Evolutionary conservation across 768 basidiomycete genomes (phyloP), one percentile per base, ranked within the genome.

Genomic region (Tricholoma terreum): DNA sequence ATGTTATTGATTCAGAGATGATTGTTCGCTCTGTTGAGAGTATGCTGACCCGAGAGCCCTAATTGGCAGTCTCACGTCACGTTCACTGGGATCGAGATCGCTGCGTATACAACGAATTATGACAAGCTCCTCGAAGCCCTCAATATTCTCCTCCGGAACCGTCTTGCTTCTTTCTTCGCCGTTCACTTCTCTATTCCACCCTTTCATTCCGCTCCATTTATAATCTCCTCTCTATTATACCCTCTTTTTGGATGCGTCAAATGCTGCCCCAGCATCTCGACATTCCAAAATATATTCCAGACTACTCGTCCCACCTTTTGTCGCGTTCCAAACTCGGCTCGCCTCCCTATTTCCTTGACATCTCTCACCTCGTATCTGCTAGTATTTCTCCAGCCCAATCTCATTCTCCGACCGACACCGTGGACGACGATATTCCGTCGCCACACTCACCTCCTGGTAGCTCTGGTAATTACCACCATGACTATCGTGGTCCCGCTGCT

Each of bases 391-490:
- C 68, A 50, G 52, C 62, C 50, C 63, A 64, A 22, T 63, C 65
- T 10, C 66, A 65, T 54, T 72, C 72, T 10, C 71, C 67, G 2
- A 61, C 69, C 59, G 69, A 69, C 53, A 62, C 75, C 67, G 77
- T 77, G 67, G 73, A 75, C 62, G 73, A 75, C 62, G 67, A 73
- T 3, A 46, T 57, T 14, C 49, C 67, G 52, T 65, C 68, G 21
- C 71, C 73, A 50, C 70, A 68, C 30, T 74, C 77, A 43, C 73
- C 69, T 56, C 63, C 65, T 35, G 59, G 52, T 43, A 55, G 54
- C 50, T 67, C 71, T 50, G 70, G 56, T 53, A 73, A 60, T 55
- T 71, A 68, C 59, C 62, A 72, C 59, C 75, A 68, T 69, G 68
- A 63, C 55, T 38, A 68, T 59, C 67, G 63, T 55, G 63, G 52